Base-by-base conservation (phyloP, 345 rosid species). In the Pugionium cornutum region DNA sequence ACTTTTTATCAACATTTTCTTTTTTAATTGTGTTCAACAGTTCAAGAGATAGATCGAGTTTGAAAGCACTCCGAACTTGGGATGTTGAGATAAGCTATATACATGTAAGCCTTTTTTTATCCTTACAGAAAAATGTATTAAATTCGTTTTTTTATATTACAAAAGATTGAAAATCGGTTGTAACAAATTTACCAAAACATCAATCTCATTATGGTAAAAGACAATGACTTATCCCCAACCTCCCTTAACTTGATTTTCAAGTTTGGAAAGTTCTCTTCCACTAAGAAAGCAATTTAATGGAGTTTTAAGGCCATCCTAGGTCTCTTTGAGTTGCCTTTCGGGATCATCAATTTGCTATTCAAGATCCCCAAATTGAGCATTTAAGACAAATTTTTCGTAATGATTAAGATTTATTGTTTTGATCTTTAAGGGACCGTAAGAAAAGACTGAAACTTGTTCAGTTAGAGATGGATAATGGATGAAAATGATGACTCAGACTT, bases 401-500 rank as follows among this genome's bases (percentile, higher is more conserved):
- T 27, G 36, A 34, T 6, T 34, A 39, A 42, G 32, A 18, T 32
- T 28, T 18, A 1, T 2, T 43, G 32, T 32, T 9, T 33, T 31
- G 4, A 41, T 39, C 26, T 39, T 47, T 2, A n/a, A 66, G 35
- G 52, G 37, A 64, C 4, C 29, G 29, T 63, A 6, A 30, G 34
- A 50, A 36, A 36, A 35, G 52, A 69, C 28, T 53, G 32, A 65
- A 59, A 50, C 55, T 54, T 47, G 52, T 46, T 31, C 39, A 58
- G 60, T 25, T 29, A 33, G 3, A 36, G 45, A 28, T 43, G 48
- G 28, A 8, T 37, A 34, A 7, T 58, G 68, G 18, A 49, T 42
- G 48, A 11, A 5, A 18, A 4, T 48, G 42, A 36, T 26, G 68
- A 47, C 47, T 89, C 79, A 89, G 77, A 85, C 94, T 51, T 70